A percentile compares a stretch with the other conserved stretches of the same genome.
These are phyloP conservation scores for Eudorina sp. DNA, from an alignment of 139 green algal species.

Conservation along the genomic window DNA sequence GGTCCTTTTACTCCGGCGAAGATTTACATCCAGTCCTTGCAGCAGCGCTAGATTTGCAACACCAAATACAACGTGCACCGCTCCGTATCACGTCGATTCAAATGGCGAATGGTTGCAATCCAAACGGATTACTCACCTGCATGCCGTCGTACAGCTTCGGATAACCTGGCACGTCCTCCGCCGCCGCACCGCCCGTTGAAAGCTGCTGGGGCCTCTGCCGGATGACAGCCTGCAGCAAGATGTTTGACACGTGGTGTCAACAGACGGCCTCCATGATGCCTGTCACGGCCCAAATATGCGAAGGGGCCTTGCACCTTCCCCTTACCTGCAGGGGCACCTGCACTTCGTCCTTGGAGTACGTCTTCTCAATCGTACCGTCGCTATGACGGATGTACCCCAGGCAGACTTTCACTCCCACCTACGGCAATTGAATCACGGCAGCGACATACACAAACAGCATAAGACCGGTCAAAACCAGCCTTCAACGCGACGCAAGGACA, in stretches of 20 bases:
- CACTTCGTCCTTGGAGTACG: conserved; percentile 76
- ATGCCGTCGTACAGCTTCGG: conserved; percentile 30
- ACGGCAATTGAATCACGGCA: not conserved
- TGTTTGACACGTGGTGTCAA: too few species aligned
- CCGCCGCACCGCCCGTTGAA: not conserved
- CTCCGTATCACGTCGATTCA: too few species aligned
- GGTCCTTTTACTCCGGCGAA: too few species aligned
- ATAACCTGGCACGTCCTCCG: conserved; percentile 4
- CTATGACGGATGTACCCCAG: conserved; percentile 63
- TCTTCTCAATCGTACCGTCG: conserved; percentile 89
- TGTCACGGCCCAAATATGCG: too few species aligned
- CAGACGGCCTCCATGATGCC: too few species aligned
- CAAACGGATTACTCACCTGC: not conserved
- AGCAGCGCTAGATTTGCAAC: too few species aligned
- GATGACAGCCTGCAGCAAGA: conserved; percentile 43
- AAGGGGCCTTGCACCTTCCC: too few species aligned
- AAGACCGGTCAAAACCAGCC: not conserved
- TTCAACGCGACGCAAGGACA: not conserved
- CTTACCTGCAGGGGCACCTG: conserved; percentile 79
- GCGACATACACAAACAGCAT: not conserved
- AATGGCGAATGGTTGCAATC: not conserved
- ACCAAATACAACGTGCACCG: too few species aligned
- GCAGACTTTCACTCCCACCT: conserved; percentile 52
- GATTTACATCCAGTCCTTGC: too few species aligned
- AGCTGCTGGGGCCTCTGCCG: conserved; percentile 43